Conservation (phyloP, 2,329 filamentous ascomycete genomes). For the Aspergillus novofumigatus region DNA sequence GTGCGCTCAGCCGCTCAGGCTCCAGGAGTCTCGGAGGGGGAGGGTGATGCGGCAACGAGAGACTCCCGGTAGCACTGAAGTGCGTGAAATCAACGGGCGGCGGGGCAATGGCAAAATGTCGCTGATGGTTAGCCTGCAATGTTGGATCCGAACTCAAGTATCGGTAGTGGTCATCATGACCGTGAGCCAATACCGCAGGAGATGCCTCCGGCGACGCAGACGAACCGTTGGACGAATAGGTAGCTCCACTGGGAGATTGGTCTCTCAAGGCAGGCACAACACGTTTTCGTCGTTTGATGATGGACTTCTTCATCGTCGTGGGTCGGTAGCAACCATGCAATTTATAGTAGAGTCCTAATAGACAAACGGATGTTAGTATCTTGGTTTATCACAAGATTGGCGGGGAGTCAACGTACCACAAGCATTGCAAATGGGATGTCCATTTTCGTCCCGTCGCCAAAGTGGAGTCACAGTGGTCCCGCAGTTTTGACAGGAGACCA, state of each 20-base stretch:
- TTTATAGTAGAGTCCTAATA: constrained; percentile 85
- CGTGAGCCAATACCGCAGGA: constrained; percentile 27
- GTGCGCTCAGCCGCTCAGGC: constrained; percentile 24
- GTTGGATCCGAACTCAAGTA: constrained; percentile 34
- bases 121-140: constrained; percentile 33
- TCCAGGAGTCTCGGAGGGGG: constrained; percentile 29
- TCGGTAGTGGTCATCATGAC: constrained; percentile 29
- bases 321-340: constrained; percentile 90
- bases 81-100: constrained; percentile 50
- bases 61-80: constrained; percentile 31
- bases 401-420: constrained; percentile 67
- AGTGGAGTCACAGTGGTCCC: constrained; percentile 93
- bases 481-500: constrained; percentile 95
- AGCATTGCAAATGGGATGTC: constrained; percentile 97
- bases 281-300: constrained; percentile 92
- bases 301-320: constrained; percentile 97
- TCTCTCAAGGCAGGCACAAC: constrained; percentile 73
- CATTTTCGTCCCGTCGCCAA: constrained; percentile 89
- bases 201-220: constrained; percentile 41
- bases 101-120: constrained; percentile 33
- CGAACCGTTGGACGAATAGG: constrained; percentile 40
- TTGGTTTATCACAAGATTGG: constrained; percentile 3
- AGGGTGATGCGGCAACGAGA: constrained; percentile 29
- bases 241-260: constrained; percentile 38
- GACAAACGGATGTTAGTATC: constrained; percentile 1